Evolutionary conservation across 192 early-diverging fungal species (phyloP).

Genomic region (Linnemannia hyalina): DNA sequence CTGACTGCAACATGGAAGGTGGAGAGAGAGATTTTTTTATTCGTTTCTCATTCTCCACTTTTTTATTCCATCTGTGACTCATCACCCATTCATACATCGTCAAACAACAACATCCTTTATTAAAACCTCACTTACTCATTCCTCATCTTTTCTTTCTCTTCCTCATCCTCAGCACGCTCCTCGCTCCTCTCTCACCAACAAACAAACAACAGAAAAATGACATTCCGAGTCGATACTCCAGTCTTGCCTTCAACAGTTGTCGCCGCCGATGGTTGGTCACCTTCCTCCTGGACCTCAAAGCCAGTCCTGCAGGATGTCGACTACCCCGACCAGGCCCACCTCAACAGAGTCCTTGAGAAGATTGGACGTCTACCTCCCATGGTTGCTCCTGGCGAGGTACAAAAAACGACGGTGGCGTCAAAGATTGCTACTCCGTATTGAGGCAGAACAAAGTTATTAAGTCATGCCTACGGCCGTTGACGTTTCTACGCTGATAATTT

Average conservation of each 20-base stretch:
- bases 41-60: not conserved
- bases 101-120: not conserved
- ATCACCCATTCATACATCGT: not conserved
- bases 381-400: slow-evolving; percentile 84
- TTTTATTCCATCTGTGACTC: not conserved
- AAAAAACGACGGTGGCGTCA: not conserved
- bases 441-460: not conserved
- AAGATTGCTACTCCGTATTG: no score
- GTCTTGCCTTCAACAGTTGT: not conserved
- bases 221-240: slow-evolving; percentile 7
- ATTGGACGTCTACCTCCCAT: slow-evolving; percentile 86
- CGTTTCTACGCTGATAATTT: not conserved
- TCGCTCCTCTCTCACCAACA: not conserved
- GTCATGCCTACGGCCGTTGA: not conserved
- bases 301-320: slow-evolving; percentile 87
- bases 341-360: slow-evolving; percentile 78
- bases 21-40: not conserved
- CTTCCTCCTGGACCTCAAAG: slow-evolving; percentile 75
- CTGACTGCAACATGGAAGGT: not conserved
- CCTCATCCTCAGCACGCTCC: not conserved
- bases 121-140: not conserved
- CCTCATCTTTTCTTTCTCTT: not conserved
- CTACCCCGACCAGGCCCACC: slow-evolving; percentile 79
- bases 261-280: slow-evolving; percentile 64
- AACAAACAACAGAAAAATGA: not conserved